Conservation (phyloP, 257 asterid species). For the Solanum peruvianum region DNA sequence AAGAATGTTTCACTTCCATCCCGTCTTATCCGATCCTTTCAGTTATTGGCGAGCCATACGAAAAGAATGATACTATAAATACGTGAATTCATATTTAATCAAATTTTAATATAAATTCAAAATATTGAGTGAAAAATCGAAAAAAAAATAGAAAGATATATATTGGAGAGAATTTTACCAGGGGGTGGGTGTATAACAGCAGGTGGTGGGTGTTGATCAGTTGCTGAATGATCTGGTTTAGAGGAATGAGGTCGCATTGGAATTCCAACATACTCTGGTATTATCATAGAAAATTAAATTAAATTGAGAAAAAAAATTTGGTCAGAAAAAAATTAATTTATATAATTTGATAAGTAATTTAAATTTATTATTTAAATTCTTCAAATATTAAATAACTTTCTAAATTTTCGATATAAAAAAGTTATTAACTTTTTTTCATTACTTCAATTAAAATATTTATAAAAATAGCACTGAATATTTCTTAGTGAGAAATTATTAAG, state of each 20-base stretch:
- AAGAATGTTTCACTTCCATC: too few species aligned
- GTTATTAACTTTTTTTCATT: too few species aligned
- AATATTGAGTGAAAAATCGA: neutral
- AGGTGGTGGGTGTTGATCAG: neutral
- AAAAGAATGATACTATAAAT: neutral
- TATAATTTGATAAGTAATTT: neutral
- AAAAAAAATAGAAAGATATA: neutral
- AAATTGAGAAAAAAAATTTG: too few species aligned
- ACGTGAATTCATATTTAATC: neutral
- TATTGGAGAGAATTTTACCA: neutral
- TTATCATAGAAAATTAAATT: neutral
- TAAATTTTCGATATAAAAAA: too few species aligned
- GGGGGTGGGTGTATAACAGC: neutral
- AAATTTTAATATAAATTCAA: accelerated
- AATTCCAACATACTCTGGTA: neutral
- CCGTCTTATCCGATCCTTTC: too few species aligned
- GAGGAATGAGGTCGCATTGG: neutral
- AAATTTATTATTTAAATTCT: too few species aligned
- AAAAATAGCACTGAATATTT: too few species aligned
- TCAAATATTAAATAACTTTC: too few species aligned
- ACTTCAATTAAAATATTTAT: too few species aligned
- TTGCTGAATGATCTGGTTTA: neutral
- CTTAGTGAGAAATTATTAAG: too few species aligned
- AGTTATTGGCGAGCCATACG: neutral
- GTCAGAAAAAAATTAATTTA: neutral